A percentile compares a stretch with the other conserved stretches of the same genome.
These are phyloP conservation scores for Nannochloris sp. DNA, from an alignment of 139 green algal species.

Conservation along the genomic window DNA sequence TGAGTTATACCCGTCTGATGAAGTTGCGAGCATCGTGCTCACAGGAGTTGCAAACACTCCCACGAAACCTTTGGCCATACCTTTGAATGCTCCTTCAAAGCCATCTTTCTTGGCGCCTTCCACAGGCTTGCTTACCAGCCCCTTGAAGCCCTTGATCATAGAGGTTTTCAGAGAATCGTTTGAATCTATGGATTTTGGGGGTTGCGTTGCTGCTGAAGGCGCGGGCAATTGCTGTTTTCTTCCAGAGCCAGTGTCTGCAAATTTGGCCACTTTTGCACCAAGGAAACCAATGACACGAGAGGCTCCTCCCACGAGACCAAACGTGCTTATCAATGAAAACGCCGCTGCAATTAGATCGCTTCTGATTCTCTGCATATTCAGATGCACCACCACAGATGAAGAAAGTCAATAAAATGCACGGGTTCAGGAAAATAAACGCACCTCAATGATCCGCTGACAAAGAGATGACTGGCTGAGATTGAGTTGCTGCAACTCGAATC, in stretches of 20 bases:
- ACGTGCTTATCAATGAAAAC: constrained; percentile 41
- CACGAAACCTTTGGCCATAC: constrained; percentile 67
- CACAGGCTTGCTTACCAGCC: constrained; percentile 76
- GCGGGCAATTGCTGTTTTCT: too few species aligned
- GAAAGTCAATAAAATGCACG: background rate
- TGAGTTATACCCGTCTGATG: constrained; percentile 61
- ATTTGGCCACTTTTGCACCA: constrained; percentile 28
- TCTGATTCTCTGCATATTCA: constrained; percentile 8
- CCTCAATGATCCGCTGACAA: constrained; percentile 2
- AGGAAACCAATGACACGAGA: constrained; percentile 35
- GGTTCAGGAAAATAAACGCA: background rate
- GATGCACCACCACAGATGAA: background rate
- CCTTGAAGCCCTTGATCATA: constrained; percentile 46
- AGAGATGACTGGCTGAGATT: constrained; percentile 33
- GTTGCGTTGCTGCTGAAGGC: too few species aligned
- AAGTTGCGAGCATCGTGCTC: constrained; percentile 58
- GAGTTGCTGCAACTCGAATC: constrained; percentile 37
- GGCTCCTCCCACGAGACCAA: constrained; percentile 39
- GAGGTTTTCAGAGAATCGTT: too few species aligned
- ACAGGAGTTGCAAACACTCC: constrained; percentile 66
- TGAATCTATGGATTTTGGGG: too few species aligned
- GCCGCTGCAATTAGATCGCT: constrained; percentile 27
- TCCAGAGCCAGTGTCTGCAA: constrained; percentile 3
- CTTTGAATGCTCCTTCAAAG: constrained; percentile 39
- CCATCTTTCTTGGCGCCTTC: constrained; percentile 62